These are phyloP conservation scores for Dissophora ornata DNA, from an alignment of 192 early-diverging fungal genomes.

Conservation along the genomic window DNA sequence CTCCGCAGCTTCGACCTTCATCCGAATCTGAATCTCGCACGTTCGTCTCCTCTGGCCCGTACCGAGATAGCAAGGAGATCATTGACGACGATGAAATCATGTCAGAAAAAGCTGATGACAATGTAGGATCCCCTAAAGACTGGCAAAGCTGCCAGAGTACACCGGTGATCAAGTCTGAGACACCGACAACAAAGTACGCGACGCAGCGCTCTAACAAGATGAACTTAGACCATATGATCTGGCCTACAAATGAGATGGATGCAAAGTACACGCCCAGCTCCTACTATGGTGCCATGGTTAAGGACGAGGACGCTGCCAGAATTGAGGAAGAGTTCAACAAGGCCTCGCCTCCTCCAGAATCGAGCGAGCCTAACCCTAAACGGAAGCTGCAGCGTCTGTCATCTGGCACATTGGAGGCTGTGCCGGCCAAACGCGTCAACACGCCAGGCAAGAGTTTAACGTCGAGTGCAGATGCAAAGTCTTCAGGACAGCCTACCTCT, in stretches of 20 bases:
- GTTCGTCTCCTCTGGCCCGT: constrained; percentile 28
- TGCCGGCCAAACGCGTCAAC: constrained; percentile 41
- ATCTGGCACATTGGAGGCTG: constrained; percentile 31
- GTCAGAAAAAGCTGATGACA: constrained; percentile 37
- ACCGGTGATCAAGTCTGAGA: constrained; percentile 13
- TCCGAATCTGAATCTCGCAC: constrained; percentile 6
- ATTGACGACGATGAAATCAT: constrained; percentile 53
- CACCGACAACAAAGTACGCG: constrained; percentile 15
- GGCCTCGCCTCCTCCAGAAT: constrained; percentile 45
- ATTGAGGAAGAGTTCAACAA: constrained; percentile 55
- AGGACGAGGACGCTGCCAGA: constrained; percentile 48
- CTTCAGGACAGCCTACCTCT: too few relatives aligned
- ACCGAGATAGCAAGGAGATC: constrained; percentile 52
- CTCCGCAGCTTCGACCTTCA: constrained; percentile 7
- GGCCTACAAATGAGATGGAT: constrained; percentile 52
- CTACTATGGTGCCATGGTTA: constrained; percentile 34
- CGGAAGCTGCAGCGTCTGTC: constrained; percentile 49
- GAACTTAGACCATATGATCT: constrained; percentile 55
- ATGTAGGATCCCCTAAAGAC: constrained; percentile 16
- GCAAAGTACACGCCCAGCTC: constrained; percentile 31
- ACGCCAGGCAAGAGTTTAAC: constrained; percentile 16
- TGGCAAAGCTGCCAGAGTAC: constrained; percentile 35
- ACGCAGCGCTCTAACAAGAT: constrained; percentile 49
- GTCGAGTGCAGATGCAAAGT: too few relatives aligned
- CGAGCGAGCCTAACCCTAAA: constrained; percentile 42